A percentile compares a stretch with the other conserved stretches of the same genome.
These are phyloP conservation scores for Podaxis sp. DNA, from an alignment of 768 basidiomycete genomes.

Conservation along the genomic window DNA sequence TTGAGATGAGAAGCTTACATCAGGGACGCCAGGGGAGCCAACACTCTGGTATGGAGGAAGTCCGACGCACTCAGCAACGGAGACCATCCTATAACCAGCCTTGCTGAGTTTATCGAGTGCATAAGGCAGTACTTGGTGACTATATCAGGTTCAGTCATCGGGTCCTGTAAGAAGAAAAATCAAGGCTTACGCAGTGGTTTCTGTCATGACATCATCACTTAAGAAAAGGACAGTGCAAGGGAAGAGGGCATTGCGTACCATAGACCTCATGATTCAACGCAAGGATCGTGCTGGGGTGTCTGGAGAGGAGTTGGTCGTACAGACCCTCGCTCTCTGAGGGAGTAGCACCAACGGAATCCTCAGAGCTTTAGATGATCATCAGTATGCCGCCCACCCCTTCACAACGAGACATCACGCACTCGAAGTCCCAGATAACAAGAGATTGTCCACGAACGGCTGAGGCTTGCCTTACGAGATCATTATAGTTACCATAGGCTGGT, in stretches of 20 bases:
- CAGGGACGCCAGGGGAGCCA: slow-evolving; percentile 25
- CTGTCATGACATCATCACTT: slow-evolving; percentile 17
- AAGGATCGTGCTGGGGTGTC: slow-evolving; percentile 34
- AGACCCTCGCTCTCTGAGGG: slow-evolving; percentile 27
- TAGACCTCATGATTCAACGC: slow-evolving; percentile 42
- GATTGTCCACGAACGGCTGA: slow-evolving; percentile 33
- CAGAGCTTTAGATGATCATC: slow-evolving; percentile 26
- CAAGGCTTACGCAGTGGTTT: slow-evolving; percentile 33
- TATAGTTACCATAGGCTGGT: slow-evolving; percentile 44
- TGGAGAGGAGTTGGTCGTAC: slow-evolving; percentile 27
- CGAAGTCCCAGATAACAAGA: slow-evolving; percentile 39
- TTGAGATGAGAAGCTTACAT: slow-evolving; percentile 25
- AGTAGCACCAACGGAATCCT: slow-evolving; percentile 36
- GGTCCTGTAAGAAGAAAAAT: background rate
- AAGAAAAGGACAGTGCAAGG: background rate
- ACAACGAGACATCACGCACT: slow-evolving; percentile 21
- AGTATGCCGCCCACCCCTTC: background rate
- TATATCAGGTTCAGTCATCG: slow-evolving; percentile 10
- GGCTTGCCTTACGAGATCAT: slow-evolving; percentile 42
- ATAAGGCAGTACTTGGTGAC: slow-evolving; percentile 35
- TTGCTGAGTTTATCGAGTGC: slow-evolving; percentile 33
- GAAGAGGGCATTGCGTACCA: slow-evolving; percentile 21
- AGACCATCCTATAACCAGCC: slow-evolving; percentile 41
- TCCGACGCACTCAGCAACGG: slow-evolving; percentile 38
- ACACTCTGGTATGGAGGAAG: slow-evolving; percentile 34